Evolutionary conservation across 1,139 yeast species (phyloP), one percentile per base, ranked within the genome.

Genomic region (Ogataea hybrid): DNA sequence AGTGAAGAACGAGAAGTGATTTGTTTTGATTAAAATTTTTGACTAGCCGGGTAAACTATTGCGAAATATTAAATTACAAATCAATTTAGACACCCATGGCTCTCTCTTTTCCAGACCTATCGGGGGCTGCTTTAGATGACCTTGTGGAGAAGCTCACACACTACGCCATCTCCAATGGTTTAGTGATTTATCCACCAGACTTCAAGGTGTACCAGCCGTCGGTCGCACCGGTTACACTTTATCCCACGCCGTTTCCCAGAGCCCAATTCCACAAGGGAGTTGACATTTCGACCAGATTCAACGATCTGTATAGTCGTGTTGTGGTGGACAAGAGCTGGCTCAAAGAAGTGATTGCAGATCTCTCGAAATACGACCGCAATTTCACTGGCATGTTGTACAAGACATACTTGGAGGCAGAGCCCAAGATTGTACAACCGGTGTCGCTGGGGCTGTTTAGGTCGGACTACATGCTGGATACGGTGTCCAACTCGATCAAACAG

Each of bases 371-470:
- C 54, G 97, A 90, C 61, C 57, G 71, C 31, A 88, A 77, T 20
- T 92, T 92, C 64, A 89, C 97, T 1, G 95, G 95, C 0, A 83
- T 73, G 59, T 68, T 92, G 37, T 85, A 78, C 72, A 71, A 77
- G 15, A 67, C 82, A 22, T 79, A 84, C 53, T 47, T 67, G 34
- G 63, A 69, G 48, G 79, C 85, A 0, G 49, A 67, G 22, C 62
- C 58, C 12, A 83, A 81, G 1, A 71, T 78, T 21, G 71, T 74
- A 3, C 97, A 92, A 62, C 77, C 81, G 1, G 68, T 87, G 34
- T 77, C 90, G 0, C 70, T 90, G 39, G 97, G 97, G 1, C 65
- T 92, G 18, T 90, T 90, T 62, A 76, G 98, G 61, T 84, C 95
- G 0, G 98, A 92, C 58, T 92, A 90, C n/a, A n/a, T n/a, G n/a